A percentile compares a stretch with the other conserved stretches of the same genome.
Evolutionary conservation across 2,329 filamentous ascomycete genomes (phyloP).

Genomic region (Sporothrix humicola): DNA sequence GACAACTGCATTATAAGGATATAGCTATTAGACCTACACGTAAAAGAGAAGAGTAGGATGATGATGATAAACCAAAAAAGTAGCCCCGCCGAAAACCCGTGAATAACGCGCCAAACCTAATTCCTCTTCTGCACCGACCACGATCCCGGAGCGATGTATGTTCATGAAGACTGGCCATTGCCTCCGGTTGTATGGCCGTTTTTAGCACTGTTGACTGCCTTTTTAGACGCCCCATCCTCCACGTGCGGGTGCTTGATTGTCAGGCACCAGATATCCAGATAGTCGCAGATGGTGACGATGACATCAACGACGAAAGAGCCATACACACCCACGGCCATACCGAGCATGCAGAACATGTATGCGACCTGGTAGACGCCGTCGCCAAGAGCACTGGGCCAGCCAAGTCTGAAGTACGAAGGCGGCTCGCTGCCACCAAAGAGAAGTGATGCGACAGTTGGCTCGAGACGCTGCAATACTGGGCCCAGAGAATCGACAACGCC

Average conservation of each 20-base stretch:
- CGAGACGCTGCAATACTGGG: slow-evolving; percentile 63
- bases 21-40: background rate
- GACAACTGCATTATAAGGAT: background rate
- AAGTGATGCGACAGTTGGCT: slow-evolving; percentile 42
- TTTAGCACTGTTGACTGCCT: background rate
- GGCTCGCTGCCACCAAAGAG: slow-evolving; percentile 30
- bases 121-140: slow-evolving; percentile 24
- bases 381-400: slow-evolving; percentile 79
- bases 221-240: slow-evolving; percentile 44
- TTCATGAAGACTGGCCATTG: slow-evolving; percentile 1
- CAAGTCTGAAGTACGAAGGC: slow-evolving; percentile 46
- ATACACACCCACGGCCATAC: slow-evolving; percentile 86
- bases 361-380: slow-evolving; percentile 84
- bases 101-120: background rate
- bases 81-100: background rate
- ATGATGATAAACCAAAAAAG: background rate
- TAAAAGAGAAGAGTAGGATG: background rate
- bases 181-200: slow-evolving; percentile 11
- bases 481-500: slow-evolving; percentile 83
- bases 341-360: slow-evolving; percentile 80
- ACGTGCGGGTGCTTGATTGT: slow-evolving; percentile 86
- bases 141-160: background rate
- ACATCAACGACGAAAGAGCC: slow-evolving; percentile 97
- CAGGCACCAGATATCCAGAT: slow-evolving; percentile 97
- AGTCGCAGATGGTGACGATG: slow-evolving; percentile 97